A percentile compares a stretch with the other conserved stretches of the same genome.
Conservation (phyloP, 1,139 yeast species). For the Sugiyamaella sp. region DNA sequence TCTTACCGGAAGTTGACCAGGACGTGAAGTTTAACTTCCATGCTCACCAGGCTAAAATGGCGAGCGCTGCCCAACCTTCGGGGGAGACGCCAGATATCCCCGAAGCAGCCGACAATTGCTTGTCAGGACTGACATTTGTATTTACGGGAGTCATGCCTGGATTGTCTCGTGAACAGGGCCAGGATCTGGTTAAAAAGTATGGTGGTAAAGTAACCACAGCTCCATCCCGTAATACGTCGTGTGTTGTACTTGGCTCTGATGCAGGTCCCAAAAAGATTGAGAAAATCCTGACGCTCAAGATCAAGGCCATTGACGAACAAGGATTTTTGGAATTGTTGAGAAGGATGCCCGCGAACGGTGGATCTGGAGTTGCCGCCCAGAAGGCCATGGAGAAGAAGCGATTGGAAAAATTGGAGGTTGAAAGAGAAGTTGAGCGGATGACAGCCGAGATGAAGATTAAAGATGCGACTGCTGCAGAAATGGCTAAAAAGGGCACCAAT, state of each 20-base stretch:
- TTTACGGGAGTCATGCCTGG: constrained; percentile 90
- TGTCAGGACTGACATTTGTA: constrained; percentile 85
- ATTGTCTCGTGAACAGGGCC: constrained; percentile 75
- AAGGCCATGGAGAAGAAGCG: constrained; percentile 70
- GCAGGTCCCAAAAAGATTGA: constrained; percentile 96
- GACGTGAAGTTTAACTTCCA: constrained; percentile 55
- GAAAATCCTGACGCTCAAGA: constrained; percentile 69
- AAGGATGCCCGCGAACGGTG: constrained; percentile 92
- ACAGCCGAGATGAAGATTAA: constrained; percentile 43
- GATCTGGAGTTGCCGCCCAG: constrained; percentile 74
- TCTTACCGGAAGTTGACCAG: constrained; percentile 58
- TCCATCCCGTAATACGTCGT: constrained; percentile 80
- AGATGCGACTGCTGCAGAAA: constrained; percentile 24
- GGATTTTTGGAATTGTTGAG: constrained; percentile 77
- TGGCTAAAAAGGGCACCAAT: background rate
- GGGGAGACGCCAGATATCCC: constrained; percentile 52
- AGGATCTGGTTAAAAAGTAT: constrained; percentile 73
- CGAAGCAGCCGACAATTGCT: constrained; percentile 78
- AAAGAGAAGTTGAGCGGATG: constrained; percentile 53
- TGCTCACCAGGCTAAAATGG: constrained; percentile 46
- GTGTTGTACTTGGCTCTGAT: constrained; percentile 91
- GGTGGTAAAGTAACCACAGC: constrained; percentile 95
- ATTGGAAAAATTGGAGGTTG: constrained; percentile 59
- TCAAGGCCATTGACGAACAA: constrained; percentile 83
- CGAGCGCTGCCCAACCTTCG: constrained; percentile 13